phyloP scores from a whole-genome alignment of 106 monocot species.

The Iris macrosiphon region DNA sequence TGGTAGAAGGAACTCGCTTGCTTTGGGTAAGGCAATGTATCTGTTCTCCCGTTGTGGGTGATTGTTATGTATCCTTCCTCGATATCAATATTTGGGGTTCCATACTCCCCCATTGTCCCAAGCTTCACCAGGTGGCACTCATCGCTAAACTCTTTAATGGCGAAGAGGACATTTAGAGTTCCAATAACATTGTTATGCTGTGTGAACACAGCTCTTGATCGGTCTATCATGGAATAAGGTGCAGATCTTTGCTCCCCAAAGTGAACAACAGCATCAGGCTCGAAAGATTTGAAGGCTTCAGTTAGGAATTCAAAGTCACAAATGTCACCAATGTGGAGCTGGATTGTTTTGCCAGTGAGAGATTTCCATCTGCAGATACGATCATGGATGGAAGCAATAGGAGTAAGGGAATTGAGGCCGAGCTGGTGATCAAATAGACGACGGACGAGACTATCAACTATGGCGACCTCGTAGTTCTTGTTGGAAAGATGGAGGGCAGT shows the following conservation, averaged over 20 bases:
- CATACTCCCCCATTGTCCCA: constrained; percentile 99
- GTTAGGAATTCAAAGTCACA: constrained; percentile 96
- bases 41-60: constrained; percentile 94
- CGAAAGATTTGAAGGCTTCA: constrained; percentile 80
- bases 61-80: constrained; percentile 96
- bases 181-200: constrained; percentile 98
- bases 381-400: constrained; percentile 81
- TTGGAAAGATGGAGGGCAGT: constrained; percentile 95
- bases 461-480: constrained; percentile 81
- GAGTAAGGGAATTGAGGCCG: constrained; percentile 85
- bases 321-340: constrained; percentile 80
- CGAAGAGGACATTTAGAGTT: constrained; percentile 93
- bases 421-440: constrained; percentile 95
- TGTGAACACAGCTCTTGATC: constrained; percentile 84
- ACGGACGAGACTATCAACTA: constrained; percentile 82
- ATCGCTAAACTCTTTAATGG: constrained; percentile 79
- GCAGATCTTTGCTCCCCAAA: constrained; percentile 98
- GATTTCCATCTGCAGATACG: constrained; percentile 77
- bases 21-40: constrained; percentile 97
- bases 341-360: constrained; percentile 68
- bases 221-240: constrained; percentile 98
- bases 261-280: constrained; percentile 86
- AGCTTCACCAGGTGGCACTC: constrained; percentile 97
- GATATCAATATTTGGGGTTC: constrained; percentile 96
- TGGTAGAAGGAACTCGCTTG: constrained; percentile 99